Conservation (phyloP, 768 basidiomycete species). For the Podaxis sp. region DNA sequence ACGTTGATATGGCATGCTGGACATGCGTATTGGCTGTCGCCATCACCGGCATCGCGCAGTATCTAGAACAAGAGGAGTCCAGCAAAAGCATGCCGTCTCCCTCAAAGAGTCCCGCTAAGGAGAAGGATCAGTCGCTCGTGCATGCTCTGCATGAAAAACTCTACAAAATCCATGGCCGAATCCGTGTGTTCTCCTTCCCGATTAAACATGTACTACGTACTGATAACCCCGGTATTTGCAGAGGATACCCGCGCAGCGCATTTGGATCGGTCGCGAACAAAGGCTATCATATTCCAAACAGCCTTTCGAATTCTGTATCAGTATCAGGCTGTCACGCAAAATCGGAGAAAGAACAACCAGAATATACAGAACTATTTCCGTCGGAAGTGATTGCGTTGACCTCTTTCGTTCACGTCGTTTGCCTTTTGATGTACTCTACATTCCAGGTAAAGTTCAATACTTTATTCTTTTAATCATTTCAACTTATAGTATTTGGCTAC, state of each 20-base stretch:
- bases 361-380: constrained; percentile 6
- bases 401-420: neutral
- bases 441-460: neutral
- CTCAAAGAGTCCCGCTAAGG: constrained; percentile 16
- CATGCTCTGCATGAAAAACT: constrained; percentile 44
- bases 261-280: constrained; percentile 71
- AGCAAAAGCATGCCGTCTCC: constrained; percentile 12
- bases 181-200: constrained; percentile 41
- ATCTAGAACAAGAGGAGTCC: constrained; percentile 43
- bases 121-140: constrained; percentile 30
- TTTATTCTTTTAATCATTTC: neutral
- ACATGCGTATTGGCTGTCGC: constrained; percentile 56
- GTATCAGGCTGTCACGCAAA: constrained; percentile 22
- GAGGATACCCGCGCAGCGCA: constrained; percentile 73
- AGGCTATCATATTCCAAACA: constrained; percentile 62
- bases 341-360: neutral
- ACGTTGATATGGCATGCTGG: constrained; percentile 52
- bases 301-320: constrained; percentile 63
- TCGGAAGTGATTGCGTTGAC: neutral
- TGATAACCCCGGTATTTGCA: constrained; percentile 18
- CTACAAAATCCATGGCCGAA: constrained; percentile 52
- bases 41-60: constrained; percentile 53
- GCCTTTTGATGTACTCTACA: neutral
- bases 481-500: neutral
- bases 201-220: neutral